Conservation (phyloP, 1,284 basidiomycete genomes). For the Porodaedalea pini region DNA sequence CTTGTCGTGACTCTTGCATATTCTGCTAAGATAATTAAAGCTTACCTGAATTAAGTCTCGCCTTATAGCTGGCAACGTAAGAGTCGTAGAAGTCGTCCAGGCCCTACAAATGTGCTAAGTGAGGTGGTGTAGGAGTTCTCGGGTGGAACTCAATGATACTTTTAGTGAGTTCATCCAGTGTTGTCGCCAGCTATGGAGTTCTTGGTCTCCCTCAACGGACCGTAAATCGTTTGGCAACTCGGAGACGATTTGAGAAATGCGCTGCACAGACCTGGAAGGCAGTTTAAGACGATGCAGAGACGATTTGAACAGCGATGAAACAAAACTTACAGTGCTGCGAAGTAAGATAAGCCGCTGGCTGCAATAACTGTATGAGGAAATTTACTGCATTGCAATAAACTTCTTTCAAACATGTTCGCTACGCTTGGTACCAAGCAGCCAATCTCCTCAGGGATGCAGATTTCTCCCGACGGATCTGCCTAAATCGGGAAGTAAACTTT, state of each 20-base stretch:
- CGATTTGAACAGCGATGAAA: not conserved
- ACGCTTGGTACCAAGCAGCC: not conserved
- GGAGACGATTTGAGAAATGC: not conserved
- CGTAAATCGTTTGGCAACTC: not conserved
- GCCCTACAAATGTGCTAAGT: too few relatives aligned
- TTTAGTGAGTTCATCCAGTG: not conserved
- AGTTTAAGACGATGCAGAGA: not conserved
- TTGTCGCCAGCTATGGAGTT: not conserved
- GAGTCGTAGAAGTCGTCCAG: too few relatives aligned
- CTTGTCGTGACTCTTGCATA: too few relatives aligned
- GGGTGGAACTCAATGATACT: not conserved
- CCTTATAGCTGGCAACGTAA: too few relatives aligned
- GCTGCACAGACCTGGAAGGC: not conserved
- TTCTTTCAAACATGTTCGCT: not conserved
- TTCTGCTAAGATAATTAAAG: too few relatives aligned
- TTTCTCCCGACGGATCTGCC: too few relatives aligned
- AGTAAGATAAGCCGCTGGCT: not conserved
- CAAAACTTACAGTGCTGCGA: not conserved
- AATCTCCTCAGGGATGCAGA: not conserved
- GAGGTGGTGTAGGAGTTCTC: too few relatives aligned
- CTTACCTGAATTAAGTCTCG: too few relatives aligned
- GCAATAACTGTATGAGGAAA: not conserved
- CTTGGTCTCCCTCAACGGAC: not conserved
- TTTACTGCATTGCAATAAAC: not conserved
- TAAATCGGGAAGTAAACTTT: too few relatives aligned